Evolutionary conservation across 805 yeast species (phyloP), one percentile per base, ranked within the genome.

Genomic region (Candida golubevii): DNA sequence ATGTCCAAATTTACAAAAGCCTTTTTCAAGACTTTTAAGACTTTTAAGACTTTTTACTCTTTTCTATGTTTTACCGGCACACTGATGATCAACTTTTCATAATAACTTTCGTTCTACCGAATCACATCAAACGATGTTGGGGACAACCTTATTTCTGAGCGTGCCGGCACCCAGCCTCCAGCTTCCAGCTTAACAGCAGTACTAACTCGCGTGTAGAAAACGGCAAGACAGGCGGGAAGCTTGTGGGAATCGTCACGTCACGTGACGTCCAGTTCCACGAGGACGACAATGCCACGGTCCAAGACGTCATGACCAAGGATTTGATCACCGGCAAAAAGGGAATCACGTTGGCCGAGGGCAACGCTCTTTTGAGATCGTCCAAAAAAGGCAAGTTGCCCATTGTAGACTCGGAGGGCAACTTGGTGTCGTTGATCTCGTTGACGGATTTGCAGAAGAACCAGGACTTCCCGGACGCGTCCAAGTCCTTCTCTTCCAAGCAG

Each of bases 61-160:
- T n/a, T n/a, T n/a, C n/a, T n/a, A n/a, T n/a, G n/a, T n/a, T n/a
- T n/a, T n/a, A n/a, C 37, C 46, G 23, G 23, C 45, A 33, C 44
- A 30, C 31, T 81, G 87, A 82, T 81, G 85, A 82, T 75, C 62
- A 62, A 62, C 60, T 41, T 57, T 54, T 58, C 14, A 12, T 66
- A 63, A 76, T 87, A 89, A 91, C 98, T 91, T 91, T 91, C 99
- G 98, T 91, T 91, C 99, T 91, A 84, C 98, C 96, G 97, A 84
- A 64, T 70, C 66, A 61, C 95, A 85, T 86, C 93, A 82, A 83
- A 85, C 95, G 93, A 89, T 86, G 95, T 79, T 88, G 97, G 71
- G 95, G 97, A 89, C 58, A 83, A 65, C 54, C 57, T 66, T 61
- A 59, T 64, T 39, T 56, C 60, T 49, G 51, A 50, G 36, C 38